Evolutionary conservation across 169 alveolate genomes (phyloP), one percentile per base, ranked within the genome.

Genomic region (Theileria annulata): DNA sequence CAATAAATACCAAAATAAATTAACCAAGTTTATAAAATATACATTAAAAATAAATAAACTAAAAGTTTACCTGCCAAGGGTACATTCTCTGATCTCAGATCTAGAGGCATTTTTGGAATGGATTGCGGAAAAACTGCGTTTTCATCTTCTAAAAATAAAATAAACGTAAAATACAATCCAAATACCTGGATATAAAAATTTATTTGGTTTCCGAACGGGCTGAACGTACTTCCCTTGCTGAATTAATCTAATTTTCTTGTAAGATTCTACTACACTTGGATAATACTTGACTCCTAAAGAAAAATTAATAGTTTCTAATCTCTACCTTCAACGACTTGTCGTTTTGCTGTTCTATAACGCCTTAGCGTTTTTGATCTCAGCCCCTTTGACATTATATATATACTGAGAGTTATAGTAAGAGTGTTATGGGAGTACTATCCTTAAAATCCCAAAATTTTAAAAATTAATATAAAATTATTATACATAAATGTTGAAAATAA

Each of bases 261-360:
- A 63, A 15, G 80, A 80, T 49, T 78, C 87, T 67, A 28, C 51
- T 58, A 67, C 30, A 12, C 76, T 63, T 25, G 85, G 87, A 25
- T 33, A 23, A 13, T 75, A 84, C 54, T 75, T 47, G 51, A 49
- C 60, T 23, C 70, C 89, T 82, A 66, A 19, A 42, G 35, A n/a
- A 10, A 25, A 42, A 17, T 58, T 13, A n/a, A 6, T 6, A 28
- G 0, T 6, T 17, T 1, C 27, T 80, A 4, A 27, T 2, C 33
- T n/a, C 19, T 90, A 90, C 94, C 94, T 67, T 79, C 73, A 4
- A 90, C 79, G 35, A 87, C 82, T 31, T 85, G 76, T 33, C 95
- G 88, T 70, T 91, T 91, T 17, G 92, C 90, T 10, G 93, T 87
- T 64, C 95, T 86, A 79, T 80, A 87, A 74, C 95, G 87, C 63